Evolutionary conservation across 352 stramenopile genomes (phyloP).

Genomic region (Phytopythium litorale): DNA sequence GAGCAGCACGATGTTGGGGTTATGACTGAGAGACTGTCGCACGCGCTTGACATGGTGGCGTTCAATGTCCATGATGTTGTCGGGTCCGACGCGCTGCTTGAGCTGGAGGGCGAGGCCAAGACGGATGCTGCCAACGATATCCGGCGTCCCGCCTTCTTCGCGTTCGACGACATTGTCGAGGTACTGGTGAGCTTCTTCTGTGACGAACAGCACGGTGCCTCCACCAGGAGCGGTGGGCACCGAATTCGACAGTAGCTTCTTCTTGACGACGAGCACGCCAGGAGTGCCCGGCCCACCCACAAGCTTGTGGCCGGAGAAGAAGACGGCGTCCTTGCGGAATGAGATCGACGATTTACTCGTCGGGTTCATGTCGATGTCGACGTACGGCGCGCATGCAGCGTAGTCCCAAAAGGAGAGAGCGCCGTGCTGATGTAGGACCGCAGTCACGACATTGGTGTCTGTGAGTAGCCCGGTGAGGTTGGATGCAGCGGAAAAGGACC

Average conservation of each 20-base stretch:
- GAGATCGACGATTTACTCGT: conserved; percentile 11
- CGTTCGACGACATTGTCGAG: conserved; percentile 71
- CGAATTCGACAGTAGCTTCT: conserved; percentile 62
- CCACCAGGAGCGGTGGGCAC: conserved; percentile 54
- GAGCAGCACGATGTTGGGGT: conserved; percentile 85
- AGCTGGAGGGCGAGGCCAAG: background rate
- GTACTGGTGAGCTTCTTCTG: conserved; percentile 52
- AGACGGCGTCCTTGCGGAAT: conserved; percentile 92
- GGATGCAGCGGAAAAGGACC: conserved; percentile 89
- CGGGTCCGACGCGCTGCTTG: conserved; percentile 23
- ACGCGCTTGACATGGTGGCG: conserved; percentile 28
- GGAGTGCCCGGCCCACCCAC: conserved; percentile 91
- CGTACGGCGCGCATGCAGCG: conserved; percentile 92
- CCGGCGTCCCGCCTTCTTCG: conserved; percentile 95
- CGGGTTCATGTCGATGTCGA: conserved; percentile 96
- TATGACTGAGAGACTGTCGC: conserved; percentile 27
- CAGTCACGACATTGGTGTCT: conserved; percentile 87
- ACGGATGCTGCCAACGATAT: conserved; percentile 47
- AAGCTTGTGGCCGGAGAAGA: conserved; percentile 97
- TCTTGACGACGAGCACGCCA: conserved; percentile 95
- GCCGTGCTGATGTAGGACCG: conserved; percentile 88
- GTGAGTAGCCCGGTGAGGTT: conserved; percentile 95
- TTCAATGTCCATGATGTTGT: conserved; percentile 52
- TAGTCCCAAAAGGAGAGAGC: conserved; percentile 96
- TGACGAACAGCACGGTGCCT: conserved; percentile 63